Percentiles rank a stretch among this genome's conserved stretches.
Evolutionary conservation across 148 eudicot genomes (phyloP).

Genomic region (Nepenthes mirabilis): DNA sequence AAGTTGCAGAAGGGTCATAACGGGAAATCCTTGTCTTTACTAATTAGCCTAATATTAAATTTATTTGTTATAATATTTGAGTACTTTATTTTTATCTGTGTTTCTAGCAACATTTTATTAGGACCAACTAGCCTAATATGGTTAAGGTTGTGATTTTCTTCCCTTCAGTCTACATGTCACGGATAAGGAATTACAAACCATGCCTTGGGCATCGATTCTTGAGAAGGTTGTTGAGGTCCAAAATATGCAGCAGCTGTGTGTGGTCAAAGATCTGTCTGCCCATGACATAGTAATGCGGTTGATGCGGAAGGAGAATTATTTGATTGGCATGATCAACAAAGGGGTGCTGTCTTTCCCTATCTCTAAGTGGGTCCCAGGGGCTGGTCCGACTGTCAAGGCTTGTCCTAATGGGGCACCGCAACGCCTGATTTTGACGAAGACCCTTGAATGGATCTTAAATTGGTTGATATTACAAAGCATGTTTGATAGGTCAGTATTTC

Average conservation of each 20-base stretch:
- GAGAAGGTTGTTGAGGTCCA: slow-evolving; percentile 78
- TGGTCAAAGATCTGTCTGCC: slow-evolving; percentile 82
- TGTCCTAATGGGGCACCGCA: slow-evolving; percentile 31
- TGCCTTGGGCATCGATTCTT: slow-evolving; percentile 82
- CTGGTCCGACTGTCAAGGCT: slow-evolving; percentile 51
- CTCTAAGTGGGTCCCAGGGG: slow-evolving; percentile 82
- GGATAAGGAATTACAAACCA: slow-evolving; percentile 78
- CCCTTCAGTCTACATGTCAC: slow-evolving; percentile 77
- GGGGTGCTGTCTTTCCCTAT: slow-evolving; percentile 85
- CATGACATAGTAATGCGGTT: slow-evolving; percentile 87
- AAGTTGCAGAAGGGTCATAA: too few species aligned
- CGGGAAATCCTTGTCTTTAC: too few species aligned
- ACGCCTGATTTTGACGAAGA: slow-evolving; percentile 68
- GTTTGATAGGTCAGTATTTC: slow-evolving; percentile 68
- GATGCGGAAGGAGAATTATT: slow-evolving; percentile 95
- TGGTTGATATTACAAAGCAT: slow-evolving; percentile 96
- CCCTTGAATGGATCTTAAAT: slow-evolving; percentile 95
- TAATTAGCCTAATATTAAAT: too few species aligned
- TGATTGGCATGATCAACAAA: slow-evolving; percentile 95
- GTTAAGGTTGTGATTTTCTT: neutral
- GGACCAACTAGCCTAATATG: too few species aligned
- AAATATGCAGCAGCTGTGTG: slow-evolving; percentile 52
- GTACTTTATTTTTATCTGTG: too few species aligned
- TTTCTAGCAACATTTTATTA: too few species aligned
- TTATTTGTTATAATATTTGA: neutral